Base-by-base conservation (phyloP, 108 stramenopile species). In the Seminavis robusta region DNA sequence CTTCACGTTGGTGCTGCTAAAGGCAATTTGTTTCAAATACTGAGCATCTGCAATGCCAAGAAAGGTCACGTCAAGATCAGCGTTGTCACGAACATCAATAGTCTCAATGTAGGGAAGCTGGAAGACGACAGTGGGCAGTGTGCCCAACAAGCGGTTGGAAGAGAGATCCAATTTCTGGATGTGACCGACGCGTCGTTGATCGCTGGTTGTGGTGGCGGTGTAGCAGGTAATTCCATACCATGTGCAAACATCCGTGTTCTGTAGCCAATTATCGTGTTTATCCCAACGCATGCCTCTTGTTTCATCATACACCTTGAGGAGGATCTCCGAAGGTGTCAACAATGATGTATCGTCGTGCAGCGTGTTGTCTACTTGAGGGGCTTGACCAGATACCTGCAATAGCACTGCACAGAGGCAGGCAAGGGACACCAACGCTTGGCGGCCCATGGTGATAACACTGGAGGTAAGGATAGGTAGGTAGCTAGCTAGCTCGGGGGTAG, bases 91-190 rank as follows among this genome's bases (percentile, higher is more conserved):
- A 44, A 78, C 1, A 53, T 76, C 75, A 0, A 90, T 44, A 0
- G 69, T 61, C 47, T 82, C 71, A 10, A 90, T 46, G 29, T 77
- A 81, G 16, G 69, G 68, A 33, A 90, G 57, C 7, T 46, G 25
- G 61, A 81, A 87, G 20, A 90, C 60, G 24, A 71, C 68, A 42
- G 57, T n/a, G 0, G 89, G 89, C 24, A 85, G 47, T 23, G 76
- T 83, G 41, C 85, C 85, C 8, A 54, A 55, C 27, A 90, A 62
- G 47, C 78, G 76, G 43, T 90, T 90, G 24, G 65, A 57, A 11
- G 65, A 59, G 27, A 90, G 45, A 33, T 70, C 73, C 36, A 90
- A 69, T 29, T 68, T 56, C 32, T 75, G 65, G 20, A 90, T 66
- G 19, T 78, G 59, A 4, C 83, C 81, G 26, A 63, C 65, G 21